Evolutionary conservation across 164 flowering plant genomes (phyloP).

Genomic region (Umbellularia californica): DNA sequence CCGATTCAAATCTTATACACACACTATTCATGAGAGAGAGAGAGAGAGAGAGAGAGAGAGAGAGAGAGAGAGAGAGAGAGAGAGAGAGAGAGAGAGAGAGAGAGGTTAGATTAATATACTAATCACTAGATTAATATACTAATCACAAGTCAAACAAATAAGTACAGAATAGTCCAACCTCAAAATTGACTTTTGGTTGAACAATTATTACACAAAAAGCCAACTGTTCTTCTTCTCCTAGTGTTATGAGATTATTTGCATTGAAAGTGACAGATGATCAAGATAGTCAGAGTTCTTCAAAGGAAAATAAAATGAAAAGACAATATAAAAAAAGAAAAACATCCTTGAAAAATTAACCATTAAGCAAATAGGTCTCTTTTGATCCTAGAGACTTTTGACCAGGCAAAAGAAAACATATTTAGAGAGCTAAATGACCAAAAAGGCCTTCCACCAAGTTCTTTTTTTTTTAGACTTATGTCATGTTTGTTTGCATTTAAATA

Average conservation of each 20-base stretch:
- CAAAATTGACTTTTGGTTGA: not conserved
- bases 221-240: not conserved
- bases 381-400: not conserved
- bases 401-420: too few species aligned
- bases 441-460: not conserved
- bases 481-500: too few species aligned
- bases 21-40: not conserved
- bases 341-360: not conserved
- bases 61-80: not conserved
- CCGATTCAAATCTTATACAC: too few species aligned
- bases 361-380: not conserved
- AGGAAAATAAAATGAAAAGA: not conserved
- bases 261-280: not conserved
- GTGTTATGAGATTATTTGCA: not conserved
- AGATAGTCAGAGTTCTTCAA: not conserved
- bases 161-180: not conserved
- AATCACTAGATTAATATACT: too few species aligned
- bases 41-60: not conserved
- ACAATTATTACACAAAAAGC: not conserved
- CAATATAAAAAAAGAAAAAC: not conserved
- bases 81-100: not conserved
- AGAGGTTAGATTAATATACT: too few species aligned
- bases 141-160: not conserved
- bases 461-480: too few species aligned
- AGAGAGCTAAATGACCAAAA: not conserved